These are phyloP conservation scores for Lignosus rhinocerotis DNA, from an alignment of 1,284 basidiomycete species.

Conservation along the genomic window DNA sequence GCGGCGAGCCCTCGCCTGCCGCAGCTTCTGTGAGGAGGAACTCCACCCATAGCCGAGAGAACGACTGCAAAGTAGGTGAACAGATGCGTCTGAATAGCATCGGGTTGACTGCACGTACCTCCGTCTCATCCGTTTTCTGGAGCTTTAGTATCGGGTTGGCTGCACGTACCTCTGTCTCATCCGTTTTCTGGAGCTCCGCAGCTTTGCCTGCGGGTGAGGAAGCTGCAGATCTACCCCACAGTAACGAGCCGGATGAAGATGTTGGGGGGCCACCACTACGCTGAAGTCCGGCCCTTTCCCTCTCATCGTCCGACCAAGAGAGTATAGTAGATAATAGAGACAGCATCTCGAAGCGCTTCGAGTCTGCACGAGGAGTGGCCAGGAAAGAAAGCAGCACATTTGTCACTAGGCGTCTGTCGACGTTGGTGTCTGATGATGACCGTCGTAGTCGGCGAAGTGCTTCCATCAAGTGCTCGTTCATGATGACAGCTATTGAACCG, in stretches of 20 bases:
- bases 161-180: conserved; percentile 69
- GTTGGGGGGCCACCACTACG: conserved; percentile 40
- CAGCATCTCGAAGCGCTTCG: conserved; percentile 97
- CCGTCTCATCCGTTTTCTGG: conserved; percentile 75
- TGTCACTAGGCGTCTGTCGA: conserved; percentile 91
- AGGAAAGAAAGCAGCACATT: conserved; percentile 96
- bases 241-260: conserved; percentile 38
- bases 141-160: conserved; percentile 40
- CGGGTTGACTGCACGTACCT: conserved; percentile 46
- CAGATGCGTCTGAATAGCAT: not conserved
- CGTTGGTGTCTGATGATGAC: conserved; percentile 84
- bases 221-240: conserved; percentile 53
- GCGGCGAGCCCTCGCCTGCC: conserved; percentile 44
- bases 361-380: conserved; percentile 85
- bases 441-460: conserved; percentile 90
- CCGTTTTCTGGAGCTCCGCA: conserved; percentile 68
- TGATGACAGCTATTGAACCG: conserved; percentile 75
- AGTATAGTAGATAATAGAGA: conserved; percentile 86
- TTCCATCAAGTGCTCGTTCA: conserved; percentile 97
- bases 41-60: conserved; percentile 94
- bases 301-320: conserved; percentile 87
- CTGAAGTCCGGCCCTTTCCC: conserved; percentile 89
- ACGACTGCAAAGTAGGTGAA: conserved; percentile 42
- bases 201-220: conserved; percentile 47
- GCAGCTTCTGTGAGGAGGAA: conserved; percentile 90